Evolutionary conservation across 2,329 filamentous ascomycete genomes (phyloP), one percentile per base, ranked within the genome.

Genomic region (Aspergillus sp.): DNA sequence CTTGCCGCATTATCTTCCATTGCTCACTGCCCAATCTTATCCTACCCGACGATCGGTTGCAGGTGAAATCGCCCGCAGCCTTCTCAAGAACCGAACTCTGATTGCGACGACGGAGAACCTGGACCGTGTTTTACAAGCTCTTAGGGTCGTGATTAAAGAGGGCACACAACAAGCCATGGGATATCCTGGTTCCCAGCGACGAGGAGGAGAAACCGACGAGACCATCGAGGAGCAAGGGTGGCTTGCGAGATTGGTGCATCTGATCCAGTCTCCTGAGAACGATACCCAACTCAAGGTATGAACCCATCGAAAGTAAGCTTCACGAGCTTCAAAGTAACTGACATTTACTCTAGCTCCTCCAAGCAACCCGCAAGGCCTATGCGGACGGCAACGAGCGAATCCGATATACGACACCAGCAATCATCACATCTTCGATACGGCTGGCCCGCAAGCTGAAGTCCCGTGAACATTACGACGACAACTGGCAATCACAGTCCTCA

Each of bases 221-320:
- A 97, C 91, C 0, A 83, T 97, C 61, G 91, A 98, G 69, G 93
- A 98, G 71, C 93, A 98, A 74, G 93, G 93, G 45, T 96, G 90
- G 90, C 77, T 98, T 46, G 93, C 93, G 32, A 81, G 93, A 58
- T 85, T 98, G 62, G 83, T 96, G 15, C 93, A 98, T 70, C 75
- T 96, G 48, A 81, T 98, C 45, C 78, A 88, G 49, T 86, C 83
- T 41, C 77, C 88, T 32, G 82, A 94, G 64, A 97, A 97, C 61
- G 89, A 95, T 59, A 94, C 86, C 0, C 93, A 98, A 65, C 93
- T 95, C 72, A 89, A 89, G 69, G 77, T 77, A 67, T 45, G 49
- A 15, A 13, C 37, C 33, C 6, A 6, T 17, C 13, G 4, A 32
- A n/a, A 23, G 7, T 6, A 12, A 39, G 5, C 15, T 7, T 38